Base-by-base conservation (phyloP, 108 stramenopile species). In the Asterionellopsis glacialis region DNA sequence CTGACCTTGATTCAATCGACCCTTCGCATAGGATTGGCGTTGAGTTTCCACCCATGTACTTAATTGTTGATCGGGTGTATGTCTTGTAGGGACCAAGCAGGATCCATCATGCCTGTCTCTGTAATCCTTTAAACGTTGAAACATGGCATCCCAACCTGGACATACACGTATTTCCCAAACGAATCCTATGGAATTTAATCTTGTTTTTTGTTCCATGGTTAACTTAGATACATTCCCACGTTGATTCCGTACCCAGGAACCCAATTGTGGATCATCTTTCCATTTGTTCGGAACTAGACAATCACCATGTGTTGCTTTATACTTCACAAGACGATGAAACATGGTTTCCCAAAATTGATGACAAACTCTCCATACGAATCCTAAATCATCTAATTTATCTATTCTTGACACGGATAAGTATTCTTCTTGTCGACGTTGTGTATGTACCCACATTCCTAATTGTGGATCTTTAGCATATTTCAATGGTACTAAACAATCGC, bases 341-440 rank as follows among this genome's bases (percentile, higher is more conserved):
- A 69, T 69, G 0, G 16, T 62, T 14, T 65, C 45, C 74, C 74
- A 75, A 33, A 33, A 33, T 7, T 33, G 33, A 33, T 33, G 33
- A 7, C 33, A 33, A 5, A 33, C 33, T 7, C 33, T 33, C 77
- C 77, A 78, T 1, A 68, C 63, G 51, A 78, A 78, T 21, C 69
- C 72, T n/a, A 61, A 41, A 1, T 73, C 49, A n/a, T 80, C 72
- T 19, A 83, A 81, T 74, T 9, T 71, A 57, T 10, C 77, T 73
- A 25, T 52, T 43, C 18, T 76, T 68, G n/a, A 65, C 65, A 13
- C 67, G 59, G 26, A 47, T 40, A 39, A 59, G 68, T 19, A 71
- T 43, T 41, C 75, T 81, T 77, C 66, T 48, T 76, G 75, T 16
- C 69, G 62, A 9, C 75, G 75, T 48, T 76, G 80, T 22, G 66